Percentiles rank a stretch among this genome's conserved stretches.
These are phyloP conservation scores for Colletotrichum musae DNA, from an alignment of 2,329 filamentous ascomycete genomes.

Conservation along the genomic window DNA sequence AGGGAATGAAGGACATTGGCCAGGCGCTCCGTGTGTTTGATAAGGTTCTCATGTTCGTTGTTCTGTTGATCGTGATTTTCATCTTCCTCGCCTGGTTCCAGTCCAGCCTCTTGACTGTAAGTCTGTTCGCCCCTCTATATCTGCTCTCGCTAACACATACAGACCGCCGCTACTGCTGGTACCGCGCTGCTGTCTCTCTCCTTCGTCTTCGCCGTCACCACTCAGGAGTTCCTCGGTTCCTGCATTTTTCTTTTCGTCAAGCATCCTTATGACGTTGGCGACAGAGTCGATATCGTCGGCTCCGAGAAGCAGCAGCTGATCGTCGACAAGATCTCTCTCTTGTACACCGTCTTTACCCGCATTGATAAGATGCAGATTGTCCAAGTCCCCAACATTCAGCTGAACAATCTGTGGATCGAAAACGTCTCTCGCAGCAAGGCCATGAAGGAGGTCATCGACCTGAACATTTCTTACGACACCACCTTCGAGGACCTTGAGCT, in stretches of 20 bases:
- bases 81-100: slow-evolving; percentile 69
- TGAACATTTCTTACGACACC: slow-evolving; percentile 89
- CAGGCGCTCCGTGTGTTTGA: slow-evolving; percentile 94
- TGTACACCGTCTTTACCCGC: slow-evolving; percentile 89
- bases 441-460: slow-evolving; percentile 87
- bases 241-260: slow-evolving; percentile 99
- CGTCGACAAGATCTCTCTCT: slow-evolving; percentile 93
- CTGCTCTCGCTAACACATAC: slow-evolving; percentile 49
- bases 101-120: slow-evolving; percentile 58
- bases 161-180: slow-evolving; percentile 87
- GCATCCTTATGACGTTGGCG: slow-evolving; percentile 96
- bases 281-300: slow-evolving; percentile 85
- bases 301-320: slow-evolving; percentile 74
- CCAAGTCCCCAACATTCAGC: slow-evolving; percentile 88
- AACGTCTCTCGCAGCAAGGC: slow-evolving; percentile 92
- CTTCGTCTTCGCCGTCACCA: slow-evolving; percentile 93
- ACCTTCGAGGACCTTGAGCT: slow-evolving; percentile 90
- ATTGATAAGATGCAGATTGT: slow-evolving; percentile 85
- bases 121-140: slow-evolving; percentile 46
- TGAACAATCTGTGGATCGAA: slow-evolving; percentile 95
- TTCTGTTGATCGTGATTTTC: slow-evolving; percentile 85
- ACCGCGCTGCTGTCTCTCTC: slow-evolving; percentile 95
- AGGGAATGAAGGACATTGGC: slow-evolving; percentile 97
- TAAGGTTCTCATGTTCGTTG: slow-evolving; percentile 84
- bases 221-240: slow-evolving; percentile 95